Percentiles rank a stretch among this genome's conserved stretches.
These are phyloP conservation scores for Capsicum rhomboideum DNA, from an alignment of 257 asterid species.

Conservation along the genomic window DNA sequence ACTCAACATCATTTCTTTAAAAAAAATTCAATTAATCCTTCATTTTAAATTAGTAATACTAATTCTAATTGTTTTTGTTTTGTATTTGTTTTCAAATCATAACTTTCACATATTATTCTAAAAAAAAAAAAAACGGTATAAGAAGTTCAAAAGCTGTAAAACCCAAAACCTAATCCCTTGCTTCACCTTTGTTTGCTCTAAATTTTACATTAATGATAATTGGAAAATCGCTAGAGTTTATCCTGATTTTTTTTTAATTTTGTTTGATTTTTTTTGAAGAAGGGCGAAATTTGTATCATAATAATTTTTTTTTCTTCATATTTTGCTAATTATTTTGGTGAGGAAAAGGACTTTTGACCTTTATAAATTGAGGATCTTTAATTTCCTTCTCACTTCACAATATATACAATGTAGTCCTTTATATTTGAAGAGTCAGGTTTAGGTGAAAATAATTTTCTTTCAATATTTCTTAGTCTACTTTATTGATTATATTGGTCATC, in stretches of 20 bases:
- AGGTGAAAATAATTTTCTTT: background rate
- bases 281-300: background rate
- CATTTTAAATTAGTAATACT: too few relatives aligned
- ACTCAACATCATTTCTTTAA: too few relatives aligned
- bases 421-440: too few relatives aligned
- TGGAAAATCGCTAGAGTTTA: background rate
- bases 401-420: background rate
- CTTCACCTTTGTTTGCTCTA: background rate
- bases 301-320: background rate
- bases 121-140: background rate
- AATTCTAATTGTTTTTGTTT: background rate
- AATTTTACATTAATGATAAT: background rate
- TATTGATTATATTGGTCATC: background rate
- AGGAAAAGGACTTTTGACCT: background rate
- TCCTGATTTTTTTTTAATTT: background rate
- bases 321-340: background rate
- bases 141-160: background rate
- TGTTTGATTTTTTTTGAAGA: background rate
- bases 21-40: too few relatives aligned
- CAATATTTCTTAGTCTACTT: background rate
- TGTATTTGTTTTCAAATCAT: background rate
- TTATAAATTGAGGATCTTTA: background rate
- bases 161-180: background rate
- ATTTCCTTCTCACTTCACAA: background rate
- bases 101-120: background rate